Evolutionary conservation across 192 early-diverging fungal species (phyloP), one percentile per base, ranked within the genome.

Genomic region (Backusella parvicylindrica): DNA sequence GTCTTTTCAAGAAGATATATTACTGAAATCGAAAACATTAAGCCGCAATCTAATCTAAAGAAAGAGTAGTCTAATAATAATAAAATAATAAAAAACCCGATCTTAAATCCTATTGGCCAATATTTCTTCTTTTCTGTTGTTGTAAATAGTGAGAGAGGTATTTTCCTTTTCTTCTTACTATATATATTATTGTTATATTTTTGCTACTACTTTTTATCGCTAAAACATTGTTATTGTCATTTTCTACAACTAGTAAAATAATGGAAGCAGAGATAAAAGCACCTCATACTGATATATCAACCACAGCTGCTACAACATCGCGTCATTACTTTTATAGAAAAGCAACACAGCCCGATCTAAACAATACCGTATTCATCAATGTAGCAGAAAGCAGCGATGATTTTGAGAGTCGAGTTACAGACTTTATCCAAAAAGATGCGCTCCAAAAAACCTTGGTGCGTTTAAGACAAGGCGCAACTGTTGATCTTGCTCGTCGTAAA

Each of bases 1-100:
- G 89, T 92, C 0, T 92, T 92, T 73, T 85, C 83, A 43, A 82
- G 83, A 53, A 79, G 86, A 40, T 92, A 92, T 50, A 73, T 74
- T 21, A 15, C 65, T 13, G 81, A 83, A 31, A 47, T 83, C 1
- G 81, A 83, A 38, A 70, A 30, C 6, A 70, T 70, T 8, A 70
- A 70, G 38, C n/a, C 53, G 6, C 37, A 38, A 38, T 38, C 37
- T 38, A 38, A 9, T 38, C 37, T 11, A 4, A 38, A 38, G 37
- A 38, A 38, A 38, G 37, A n/a, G n/a, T n/a, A n/a, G n/a, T n/a
- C n/a, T n/a, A n/a, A n/a, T n/a, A n/a, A 38, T 38, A 38, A 38
- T 9, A 9, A 38, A 38, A 38, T 21, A 23, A 43, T 43, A 15
- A 60, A 60, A 21, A 60, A 60, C 3, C 21, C 8, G n/a, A 53